A percentile compares a stretch with the other conserved stretches of the same genome.
phyloP scores from a whole-genome alignment of 139 green algal species.

The Tetradesmus obliquus region DNA sequence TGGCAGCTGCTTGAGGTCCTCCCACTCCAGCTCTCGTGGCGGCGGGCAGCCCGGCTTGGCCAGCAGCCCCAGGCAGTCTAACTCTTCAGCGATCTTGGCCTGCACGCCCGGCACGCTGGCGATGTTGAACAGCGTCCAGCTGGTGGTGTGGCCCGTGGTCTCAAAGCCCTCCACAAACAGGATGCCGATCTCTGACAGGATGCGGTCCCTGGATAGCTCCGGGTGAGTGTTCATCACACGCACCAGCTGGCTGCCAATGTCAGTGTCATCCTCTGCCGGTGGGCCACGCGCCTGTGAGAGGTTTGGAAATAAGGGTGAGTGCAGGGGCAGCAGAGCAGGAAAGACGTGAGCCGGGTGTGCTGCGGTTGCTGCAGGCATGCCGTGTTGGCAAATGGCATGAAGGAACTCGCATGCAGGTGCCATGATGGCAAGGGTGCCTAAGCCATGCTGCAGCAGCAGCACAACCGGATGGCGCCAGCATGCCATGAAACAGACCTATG shows the following conservation, averaged over 20 bases:
- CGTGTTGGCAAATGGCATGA: too few species aligned
- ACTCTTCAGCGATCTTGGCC: slow-evolving; percentile 57
- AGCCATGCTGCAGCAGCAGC: too few species aligned
- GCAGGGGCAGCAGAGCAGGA: slow-evolving; percentile 25
- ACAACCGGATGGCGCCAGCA: too few species aligned
- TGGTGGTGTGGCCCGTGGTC: slow-evolving; percentile 59
- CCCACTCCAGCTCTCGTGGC: slow-evolving; percentile 42
- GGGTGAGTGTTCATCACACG: slow-evolving; percentile 35
- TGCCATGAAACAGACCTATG: not conserved
- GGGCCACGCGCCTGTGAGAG: slow-evolving; percentile 26
- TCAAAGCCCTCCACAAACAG: slow-evolving; percentile 79
- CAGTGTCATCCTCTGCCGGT: slow-evolving; percentile 40
- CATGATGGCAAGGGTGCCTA: too few species aligned
- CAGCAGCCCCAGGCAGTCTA: slow-evolving; percentile 57
- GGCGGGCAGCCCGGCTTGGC: slow-evolving; percentile 31
- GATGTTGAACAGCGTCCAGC: slow-evolving; percentile 54
- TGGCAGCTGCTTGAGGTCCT: slow-evolving; percentile 33
- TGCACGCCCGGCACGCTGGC: slow-evolving; percentile 46
- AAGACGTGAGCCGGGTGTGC: not conserved
- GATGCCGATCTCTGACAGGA: slow-evolving; percentile 68
- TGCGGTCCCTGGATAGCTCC: slow-evolving; percentile 33
- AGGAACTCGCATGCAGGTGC: too few species aligned
- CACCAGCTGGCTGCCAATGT: slow-evolving; percentile 58
- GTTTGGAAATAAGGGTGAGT: too few species aligned
- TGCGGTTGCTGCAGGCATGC: not conserved